Evolutionary conservation across 257 asterid species (phyloP).

Genomic region (Verbascum thapsus): DNA sequence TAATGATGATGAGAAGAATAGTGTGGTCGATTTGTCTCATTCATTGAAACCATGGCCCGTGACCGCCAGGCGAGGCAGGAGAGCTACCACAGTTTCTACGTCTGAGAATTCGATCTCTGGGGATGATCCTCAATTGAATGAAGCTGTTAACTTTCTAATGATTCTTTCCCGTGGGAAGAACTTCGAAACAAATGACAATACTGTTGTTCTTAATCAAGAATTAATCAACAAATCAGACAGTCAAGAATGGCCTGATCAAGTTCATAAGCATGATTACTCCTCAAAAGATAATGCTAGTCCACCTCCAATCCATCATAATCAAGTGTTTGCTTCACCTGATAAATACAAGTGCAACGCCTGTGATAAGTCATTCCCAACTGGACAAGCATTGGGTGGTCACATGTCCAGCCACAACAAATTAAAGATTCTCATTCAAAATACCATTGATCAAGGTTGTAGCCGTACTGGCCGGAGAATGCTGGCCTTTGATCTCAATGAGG

Average conservation of each 20-base stretch:
- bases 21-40: conserved; percentile 24
- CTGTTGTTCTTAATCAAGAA: not conserved
- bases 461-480: conserved; percentile 18
- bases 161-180: conserved; percentile 38
- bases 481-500: conserved; percentile 55
- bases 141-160: conserved; percentile 48
- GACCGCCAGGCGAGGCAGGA: conserved; percentile 64
- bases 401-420: conserved; percentile 47
- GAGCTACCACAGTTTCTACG: conserved; percentile 15
- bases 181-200: not conserved
- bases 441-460: conserved; percentile 21
- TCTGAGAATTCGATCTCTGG: conserved; percentile 28
- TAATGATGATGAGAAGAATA: not conserved
- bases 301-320: not conserved
- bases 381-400: conserved; percentile 56
- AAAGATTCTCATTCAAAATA: conserved; percentile 28
- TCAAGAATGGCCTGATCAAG: not conserved
- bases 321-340: conserved; percentile 22
- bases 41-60: conserved; percentile 49
- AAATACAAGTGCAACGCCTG: conserved; percentile 41
- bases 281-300: conserved; percentile 19
- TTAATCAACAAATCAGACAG: not conserved
- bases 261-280: not conserved
- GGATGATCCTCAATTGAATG: conserved; percentile 29
- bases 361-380: conserved; percentile 36